Percentiles rank a stretch among this genome's conserved stretches.
Evolutionary conservation across 768 basidiomycete genomes (phyloP).

Genomic region (Tricholomella constricta): DNA sequence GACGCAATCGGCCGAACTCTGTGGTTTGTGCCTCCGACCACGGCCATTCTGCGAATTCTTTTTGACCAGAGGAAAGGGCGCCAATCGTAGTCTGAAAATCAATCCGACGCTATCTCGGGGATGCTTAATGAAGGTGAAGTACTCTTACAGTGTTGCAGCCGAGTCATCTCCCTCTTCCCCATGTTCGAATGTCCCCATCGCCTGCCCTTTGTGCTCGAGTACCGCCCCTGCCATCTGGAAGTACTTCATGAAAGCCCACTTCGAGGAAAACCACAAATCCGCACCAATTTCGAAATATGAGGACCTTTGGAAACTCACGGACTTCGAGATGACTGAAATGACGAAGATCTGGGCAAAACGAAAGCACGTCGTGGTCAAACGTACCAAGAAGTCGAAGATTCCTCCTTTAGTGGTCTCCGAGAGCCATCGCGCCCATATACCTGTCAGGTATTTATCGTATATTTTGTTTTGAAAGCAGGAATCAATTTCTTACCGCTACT

Average conservation of each 20-base stretch:
- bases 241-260: constrained; percentile 22
- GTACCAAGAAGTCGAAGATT: constrained; percentile 2
- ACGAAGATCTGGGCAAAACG: constrained; percentile 21
- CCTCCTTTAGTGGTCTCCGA: constrained; percentile 17
- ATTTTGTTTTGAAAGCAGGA: background rate
- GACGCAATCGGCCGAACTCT: constrained; percentile 10
- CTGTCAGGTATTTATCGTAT: constrained; percentile 5
- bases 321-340: constrained; percentile 19
- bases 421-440: background rate
- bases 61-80: constrained; percentile 14
- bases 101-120: constrained; percentile 16
- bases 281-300: constrained; percentile 6
- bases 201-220: constrained; percentile 19
- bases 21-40: constrained; percentile 23
- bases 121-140: background rate
- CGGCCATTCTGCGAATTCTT: constrained; percentile 16
- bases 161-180: constrained; percentile 7
- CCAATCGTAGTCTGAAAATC: background rate
- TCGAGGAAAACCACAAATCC: constrained; percentile 10
- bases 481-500: background rate
- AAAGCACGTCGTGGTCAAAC: constrained; percentile 12
- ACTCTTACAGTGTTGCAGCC: constrained; percentile 5
- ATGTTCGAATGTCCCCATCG: constrained; percentile 25
- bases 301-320: constrained; percentile 15
- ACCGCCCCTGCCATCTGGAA: constrained; percentile 19